A percentile compares a stretch with the other conserved stretches of the same genome.
Evolutionary conservation across 1,284 basidiomycete genomes (phyloP).

Genomic region (Cryptococcus sp.): DNA sequence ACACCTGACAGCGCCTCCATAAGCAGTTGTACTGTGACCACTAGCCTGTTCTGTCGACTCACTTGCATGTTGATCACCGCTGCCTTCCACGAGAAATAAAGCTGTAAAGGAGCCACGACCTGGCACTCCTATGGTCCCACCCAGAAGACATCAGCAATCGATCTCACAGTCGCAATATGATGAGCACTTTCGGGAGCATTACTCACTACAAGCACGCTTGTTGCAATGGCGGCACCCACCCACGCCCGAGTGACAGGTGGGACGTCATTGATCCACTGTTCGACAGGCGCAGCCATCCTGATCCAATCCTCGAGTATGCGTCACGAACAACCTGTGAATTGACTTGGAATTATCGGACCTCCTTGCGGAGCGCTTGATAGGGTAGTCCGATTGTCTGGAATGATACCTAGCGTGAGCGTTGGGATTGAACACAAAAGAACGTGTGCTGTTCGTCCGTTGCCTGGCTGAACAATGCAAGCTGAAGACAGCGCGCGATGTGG

Average conservation of each 20-base stretch:
- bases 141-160: too few species aligned
- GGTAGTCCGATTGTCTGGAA: too few species aligned
- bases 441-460: not conserved
- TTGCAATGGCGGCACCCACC: slow-evolving; percentile 70
- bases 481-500: too few species aligned
- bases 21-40: not conserved
- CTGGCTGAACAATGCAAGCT: too few species aligned
- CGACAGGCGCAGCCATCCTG: slow-evolving; percentile 38
- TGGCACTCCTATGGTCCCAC: slow-evolving; percentile 75
- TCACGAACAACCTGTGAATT: too few species aligned
- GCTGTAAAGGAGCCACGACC: slow-evolving; percentile 78
- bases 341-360: too few species aligned
- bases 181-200: not conserved
- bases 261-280: slow-evolving; percentile 70
- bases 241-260: slow-evolving; percentile 83
- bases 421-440: too few species aligned
- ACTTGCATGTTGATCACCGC: slow-evolving; percentile 79
- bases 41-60: slow-evolving; percentile 14
- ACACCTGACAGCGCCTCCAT: slow-evolving; percentile 58
- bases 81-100: slow-evolving; percentile 85
- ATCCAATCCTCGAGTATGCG: too few species aligned
- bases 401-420: too few species aligned
- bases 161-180: not conserved
- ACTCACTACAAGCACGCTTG: slow-evolving; percentile 78
- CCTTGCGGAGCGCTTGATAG: too few species aligned